A percentile compares a stretch with the other conserved stretches of the same genome.
phyloP scores from a whole-genome alignment of 2,329 filamentous ascomycete species.

The Alternaria triticimaculans region DNA sequence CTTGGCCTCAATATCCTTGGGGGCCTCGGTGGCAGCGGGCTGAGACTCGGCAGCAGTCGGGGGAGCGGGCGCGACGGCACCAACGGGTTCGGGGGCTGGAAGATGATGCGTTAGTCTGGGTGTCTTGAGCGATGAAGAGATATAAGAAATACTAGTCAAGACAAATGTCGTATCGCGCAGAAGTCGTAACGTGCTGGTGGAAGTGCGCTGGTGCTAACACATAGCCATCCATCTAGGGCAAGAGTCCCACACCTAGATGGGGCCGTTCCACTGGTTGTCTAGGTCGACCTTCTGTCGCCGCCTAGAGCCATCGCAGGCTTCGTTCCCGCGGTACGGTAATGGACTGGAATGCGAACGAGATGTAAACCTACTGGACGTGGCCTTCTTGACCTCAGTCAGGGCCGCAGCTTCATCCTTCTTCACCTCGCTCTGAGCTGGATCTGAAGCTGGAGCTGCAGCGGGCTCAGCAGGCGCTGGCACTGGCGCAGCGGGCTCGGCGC shows the following conservation, averaged over 20 bases:
- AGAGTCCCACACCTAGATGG: constrained; percentile 7
- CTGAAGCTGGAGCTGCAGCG: constrained; percentile 28
- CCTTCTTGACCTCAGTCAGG: constrained; percentile 42
- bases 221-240: not conserved
- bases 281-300: constrained; percentile 27
- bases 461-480: constrained; percentile 13
- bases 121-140: constrained; percentile 19
- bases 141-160: not conserved
- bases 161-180: constrained; percentile 1
- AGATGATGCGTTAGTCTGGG: constrained; percentile 29
- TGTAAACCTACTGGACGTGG: constrained; percentile 43
- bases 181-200: constrained; percentile 2
- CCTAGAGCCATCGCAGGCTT: constrained; percentile 27
- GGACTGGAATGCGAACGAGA: constrained; percentile 16
- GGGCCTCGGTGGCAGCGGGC: constrained; percentile 23
- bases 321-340: constrained; percentile 10
- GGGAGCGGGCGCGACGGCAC: constrained; percentile 37
- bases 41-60: constrained; percentile 37
- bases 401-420: constrained; percentile 39
- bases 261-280: constrained; percentile 17
- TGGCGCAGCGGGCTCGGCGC: constrained; percentile 21
- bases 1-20: constrained; percentile 27
- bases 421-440: constrained; percentile 24
- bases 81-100: constrained; percentile 43
- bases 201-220: not conserved